phyloP scores from a whole-genome alignment of 2,329 filamentous ascomycete species.

The Celoporthe dispersa region DNA sequence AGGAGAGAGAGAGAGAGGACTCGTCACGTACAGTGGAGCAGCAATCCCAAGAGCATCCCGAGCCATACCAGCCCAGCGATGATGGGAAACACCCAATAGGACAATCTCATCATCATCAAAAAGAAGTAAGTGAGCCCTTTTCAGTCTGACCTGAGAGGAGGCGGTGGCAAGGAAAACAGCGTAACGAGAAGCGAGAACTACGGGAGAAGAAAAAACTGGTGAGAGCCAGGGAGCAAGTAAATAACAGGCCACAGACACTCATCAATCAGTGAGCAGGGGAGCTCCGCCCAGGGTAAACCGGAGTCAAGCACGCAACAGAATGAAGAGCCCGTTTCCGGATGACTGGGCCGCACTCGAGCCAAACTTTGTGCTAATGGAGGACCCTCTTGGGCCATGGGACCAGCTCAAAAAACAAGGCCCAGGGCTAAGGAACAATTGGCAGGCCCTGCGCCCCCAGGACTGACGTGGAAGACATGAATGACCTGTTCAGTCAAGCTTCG shows the following conservation, averaged over 20 bases:
- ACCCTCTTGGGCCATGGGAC: background rate
- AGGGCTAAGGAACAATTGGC: background rate
- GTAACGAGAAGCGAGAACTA: too few relatives aligned
- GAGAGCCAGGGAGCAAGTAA: background rate
- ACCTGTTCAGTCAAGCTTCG: background rate
- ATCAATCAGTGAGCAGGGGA: background rate
- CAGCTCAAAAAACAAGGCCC: background rate
- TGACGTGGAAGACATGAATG: slow-evolving; percentile 6
- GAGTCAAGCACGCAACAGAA: background rate
- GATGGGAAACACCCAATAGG: slow-evolving; percentile 62
- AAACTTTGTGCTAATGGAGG: background rate
- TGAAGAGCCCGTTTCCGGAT: background rate
- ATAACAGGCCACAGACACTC: background rate
- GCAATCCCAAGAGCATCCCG: slow-evolving; percentile 69
- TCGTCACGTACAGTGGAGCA: slow-evolving; percentile 61
- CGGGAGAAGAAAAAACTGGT: background rate
- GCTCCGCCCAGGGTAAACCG: background rate
- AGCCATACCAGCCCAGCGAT: slow-evolving; percentile 70
- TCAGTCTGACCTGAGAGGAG: background rate
- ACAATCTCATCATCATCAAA: slow-evolving; percentile 33
- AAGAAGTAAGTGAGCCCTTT: background rate
- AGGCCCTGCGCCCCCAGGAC: background rate
- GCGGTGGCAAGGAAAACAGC: background rate
- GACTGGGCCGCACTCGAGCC: background rate
- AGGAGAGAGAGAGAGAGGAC: background rate